phyloP scores from a whole-genome alignment of 305 asterid genomes.

The Caryopteris hybrid region DNA sequence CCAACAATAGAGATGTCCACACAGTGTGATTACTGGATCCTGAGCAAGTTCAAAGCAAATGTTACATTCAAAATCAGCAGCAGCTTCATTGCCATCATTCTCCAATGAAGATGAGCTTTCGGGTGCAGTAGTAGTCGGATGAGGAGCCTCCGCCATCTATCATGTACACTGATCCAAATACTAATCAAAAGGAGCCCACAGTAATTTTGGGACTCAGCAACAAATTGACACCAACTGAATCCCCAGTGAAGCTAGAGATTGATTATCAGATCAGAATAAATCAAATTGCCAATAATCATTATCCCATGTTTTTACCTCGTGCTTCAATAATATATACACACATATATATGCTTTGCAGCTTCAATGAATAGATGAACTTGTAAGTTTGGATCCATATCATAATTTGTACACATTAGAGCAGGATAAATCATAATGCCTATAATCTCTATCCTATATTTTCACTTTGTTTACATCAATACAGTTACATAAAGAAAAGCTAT shows the following conservation, averaged over 20 bases:
- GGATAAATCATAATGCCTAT: background rate
- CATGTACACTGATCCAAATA: constrained; percentile 1
- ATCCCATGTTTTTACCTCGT: background rate
- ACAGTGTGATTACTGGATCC: constrained; percentile 66
- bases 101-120: constrained; percentile 30
- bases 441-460: background rate
- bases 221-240: background rate
- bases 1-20: constrained; percentile 85
- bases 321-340: background rate
- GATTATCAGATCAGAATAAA: background rate
- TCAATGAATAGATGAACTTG: no score
- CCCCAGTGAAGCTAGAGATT: background rate
- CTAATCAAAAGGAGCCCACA: background rate
- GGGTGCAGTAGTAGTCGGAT: constrained; percentile 20
- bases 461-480: background rate
- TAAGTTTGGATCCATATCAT: no score
- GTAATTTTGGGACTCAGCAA: background rate
- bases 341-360: no score
- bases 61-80: constrained; percentile 68
- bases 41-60: constrained; percentile 73
- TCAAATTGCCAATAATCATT: background rate
- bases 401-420: no score
- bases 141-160: constrained; percentile 39
- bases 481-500: background rate
- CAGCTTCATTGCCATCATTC: constrained; percentile 38